Evolutionary conservation across 2,329 filamentous ascomycete species (phyloP).

Genomic region (Neofusicoccum sp.): DNA sequence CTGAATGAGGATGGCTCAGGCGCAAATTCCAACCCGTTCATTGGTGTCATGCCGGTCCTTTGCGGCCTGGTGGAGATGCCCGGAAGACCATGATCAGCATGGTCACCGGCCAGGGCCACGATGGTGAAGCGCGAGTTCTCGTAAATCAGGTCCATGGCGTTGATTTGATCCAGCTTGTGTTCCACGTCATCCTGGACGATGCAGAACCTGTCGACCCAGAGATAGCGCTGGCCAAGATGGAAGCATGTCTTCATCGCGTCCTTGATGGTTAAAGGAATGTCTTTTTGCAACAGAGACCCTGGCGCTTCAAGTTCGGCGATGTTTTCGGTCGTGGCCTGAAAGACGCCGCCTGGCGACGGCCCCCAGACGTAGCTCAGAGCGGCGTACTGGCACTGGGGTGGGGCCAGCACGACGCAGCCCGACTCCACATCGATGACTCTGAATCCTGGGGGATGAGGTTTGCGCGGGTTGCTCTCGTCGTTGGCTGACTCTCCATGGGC

Average conservation of each 20-base stretch:
- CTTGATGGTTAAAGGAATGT: constrained; percentile 17
- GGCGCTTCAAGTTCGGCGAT: neutral
- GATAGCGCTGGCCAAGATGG: constrained; percentile 14
- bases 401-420: neutral
- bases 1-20: neutral
- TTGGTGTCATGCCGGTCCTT: neutral
- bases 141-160: constrained; percentile 25
- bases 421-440: too few species aligned
- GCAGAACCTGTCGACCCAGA: constrained; percentile 27
- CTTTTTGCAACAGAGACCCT: neutral
- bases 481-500: too few species aligned
- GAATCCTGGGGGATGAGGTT: too few species aligned
- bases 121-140: constrained; percentile 22
- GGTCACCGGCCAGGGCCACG: constrained; percentile 7
- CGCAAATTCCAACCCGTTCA: neutral
- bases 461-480: too few species aligned
- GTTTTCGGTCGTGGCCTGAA: neutral
- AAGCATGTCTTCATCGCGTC: constrained; percentile 19
- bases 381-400: constrained; percentile 13
- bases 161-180: constrained; percentile 18
- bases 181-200: constrained; percentile 17
- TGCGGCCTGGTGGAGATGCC: too few species aligned
- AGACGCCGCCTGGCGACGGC: neutral
- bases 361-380: constrained; percentile 26
- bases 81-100: neutral